Percentiles rank a stretch among this genome's conserved stretches.
Evolutionary conservation across 495 filamentous ascomycete genomes (phyloP).

Genomic region (Penicillium arizonense): DNA sequence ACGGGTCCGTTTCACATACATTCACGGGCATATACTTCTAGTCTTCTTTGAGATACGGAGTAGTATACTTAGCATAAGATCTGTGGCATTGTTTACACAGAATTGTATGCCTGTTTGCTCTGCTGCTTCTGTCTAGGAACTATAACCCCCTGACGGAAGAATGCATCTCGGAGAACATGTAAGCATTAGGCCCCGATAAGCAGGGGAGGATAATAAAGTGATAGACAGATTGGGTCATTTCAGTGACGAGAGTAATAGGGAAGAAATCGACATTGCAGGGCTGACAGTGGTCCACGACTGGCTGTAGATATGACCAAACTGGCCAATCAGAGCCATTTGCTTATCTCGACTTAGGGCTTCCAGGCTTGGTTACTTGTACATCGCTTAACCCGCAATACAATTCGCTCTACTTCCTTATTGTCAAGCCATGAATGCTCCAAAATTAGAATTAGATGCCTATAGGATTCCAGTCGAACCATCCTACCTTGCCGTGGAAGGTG

Average conservation of each 20-base stretch:
- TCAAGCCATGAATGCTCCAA: neutral
- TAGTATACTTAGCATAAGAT: neutral
- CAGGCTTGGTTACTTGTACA: neutral
- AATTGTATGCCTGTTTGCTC: neutral
- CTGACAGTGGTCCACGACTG: constrained; percentile 12
- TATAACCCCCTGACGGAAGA: neutral
- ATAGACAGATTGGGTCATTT: constrained; percentile 8
- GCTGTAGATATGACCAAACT: constrained; percentile 28
- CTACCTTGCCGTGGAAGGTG: neutral
- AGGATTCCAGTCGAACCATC: no score
- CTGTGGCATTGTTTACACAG: no score
- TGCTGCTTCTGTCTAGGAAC: neutral
- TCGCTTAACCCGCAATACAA: neutral
- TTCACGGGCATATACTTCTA: no score
- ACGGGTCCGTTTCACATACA: constrained; percentile 12
- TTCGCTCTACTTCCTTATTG: neutral
- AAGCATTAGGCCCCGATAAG: constrained; percentile 4
- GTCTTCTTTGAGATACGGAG: neutral
- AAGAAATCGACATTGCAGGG: constrained; percentile 2
- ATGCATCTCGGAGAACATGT: neutral
- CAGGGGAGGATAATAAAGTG: neutral
- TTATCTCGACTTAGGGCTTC: constrained; percentile 17
- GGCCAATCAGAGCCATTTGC: constrained; percentile 22
- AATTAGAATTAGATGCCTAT: no score
- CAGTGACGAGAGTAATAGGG: constrained; percentile 1